Percentiles rank a stretch among this genome's conserved stretches.
phyloP scores from a whole-genome alignment of 2,329 filamentous ascomycete species.

The Lithohypha guttulata region DNA sequence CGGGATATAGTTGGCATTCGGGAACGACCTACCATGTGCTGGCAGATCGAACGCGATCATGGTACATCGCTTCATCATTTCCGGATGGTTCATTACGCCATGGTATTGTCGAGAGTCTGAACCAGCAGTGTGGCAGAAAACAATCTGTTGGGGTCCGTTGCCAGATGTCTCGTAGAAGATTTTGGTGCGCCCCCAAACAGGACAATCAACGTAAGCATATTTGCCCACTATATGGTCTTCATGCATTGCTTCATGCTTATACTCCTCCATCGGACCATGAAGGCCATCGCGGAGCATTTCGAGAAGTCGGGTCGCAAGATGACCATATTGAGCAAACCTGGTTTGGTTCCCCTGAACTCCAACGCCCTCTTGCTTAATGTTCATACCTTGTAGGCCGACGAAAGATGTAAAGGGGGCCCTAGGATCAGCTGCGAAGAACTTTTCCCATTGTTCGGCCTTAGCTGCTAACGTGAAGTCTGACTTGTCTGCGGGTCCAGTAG shows the following conservation, averaged over 20 bases:
- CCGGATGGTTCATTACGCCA: slow-evolving; percentile 40
- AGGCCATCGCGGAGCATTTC: slow-evolving; percentile 40
- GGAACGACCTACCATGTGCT: slow-evolving; percentile 40
- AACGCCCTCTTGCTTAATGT: slow-evolving; percentile 40
- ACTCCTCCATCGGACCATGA: slow-evolving; percentile 34
- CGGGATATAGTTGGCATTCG: slow-evolving; percentile 31
- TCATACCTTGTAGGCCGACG: slow-evolving; percentile 27
- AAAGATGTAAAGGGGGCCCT: slow-evolving; percentile 19
- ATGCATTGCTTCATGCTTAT: slow-evolving; percentile 28
- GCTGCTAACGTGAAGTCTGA: slow-evolving; percentile 17
- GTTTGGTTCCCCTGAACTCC: slow-evolving; percentile 37
- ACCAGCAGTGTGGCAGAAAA: slow-evolving; percentile 38
- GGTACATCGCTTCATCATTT: slow-evolving; percentile 37
- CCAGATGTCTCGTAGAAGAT: slow-evolving; percentile 41
- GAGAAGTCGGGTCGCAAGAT: slow-evolving; percentile 37
- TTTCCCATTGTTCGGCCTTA: slow-evolving; percentile 18
- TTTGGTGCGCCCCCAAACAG: slow-evolving; percentile 40
- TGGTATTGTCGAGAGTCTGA: slow-evolving; percentile 41
- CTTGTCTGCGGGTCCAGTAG: slow-evolving; percentile 13
- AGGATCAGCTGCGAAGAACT: slow-evolving; percentile 18
- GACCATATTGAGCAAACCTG: slow-evolving; percentile 36
- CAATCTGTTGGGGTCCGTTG: slow-evolving; percentile 36
- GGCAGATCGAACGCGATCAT: slow-evolving; percentile 43
- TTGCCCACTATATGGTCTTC: slow-evolving; percentile 38
- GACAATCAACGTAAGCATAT: slow-evolving; percentile 38